Conservation (phyloP, 441 rosid genomes). For the Adansonia rubrostipa region DNA sequence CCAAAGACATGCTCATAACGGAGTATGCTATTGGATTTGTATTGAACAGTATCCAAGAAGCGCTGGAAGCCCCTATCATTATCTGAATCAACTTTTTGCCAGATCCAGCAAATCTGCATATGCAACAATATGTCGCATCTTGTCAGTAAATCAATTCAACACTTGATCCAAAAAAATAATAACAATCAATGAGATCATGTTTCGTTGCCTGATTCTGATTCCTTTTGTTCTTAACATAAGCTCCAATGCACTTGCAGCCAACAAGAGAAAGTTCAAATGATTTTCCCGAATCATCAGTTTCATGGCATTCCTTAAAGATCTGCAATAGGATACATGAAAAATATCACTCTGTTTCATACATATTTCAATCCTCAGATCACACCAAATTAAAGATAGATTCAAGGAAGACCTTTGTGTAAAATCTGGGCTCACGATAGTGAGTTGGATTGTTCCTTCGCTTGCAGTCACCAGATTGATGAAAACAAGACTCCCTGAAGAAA, state of each 20-base stretch:
- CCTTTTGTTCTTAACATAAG: slow-evolving; percentile 94
- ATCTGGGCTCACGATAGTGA: slow-evolving; percentile 96
- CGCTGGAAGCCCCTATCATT: slow-evolving; percentile 93
- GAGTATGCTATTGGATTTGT: slow-evolving; percentile 77
- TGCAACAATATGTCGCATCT: slow-evolving; percentile 7
- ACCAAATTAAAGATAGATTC: slow-evolving; percentile 18
- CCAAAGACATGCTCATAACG: slow-evolving; percentile 97
- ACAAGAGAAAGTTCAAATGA: slow-evolving; percentile 81
- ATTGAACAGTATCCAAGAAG: slow-evolving; percentile 93
- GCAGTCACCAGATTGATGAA: slow-evolving; percentile 92
- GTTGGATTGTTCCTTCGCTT: slow-evolving; percentile 85
- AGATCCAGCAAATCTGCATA: slow-evolving; percentile 93
- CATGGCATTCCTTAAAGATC: slow-evolving; percentile 82
- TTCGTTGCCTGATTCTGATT: slow-evolving; percentile 85
- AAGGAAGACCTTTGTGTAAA: slow-evolving; percentile 76
- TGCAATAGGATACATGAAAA: slow-evolving; percentile 34
- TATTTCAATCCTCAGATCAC: background rate
- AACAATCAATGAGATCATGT: background rate
- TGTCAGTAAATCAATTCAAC: slow-evolving; percentile 28
- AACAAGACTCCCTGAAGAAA: slow-evolving; percentile 96
- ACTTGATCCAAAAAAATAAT: background rate
- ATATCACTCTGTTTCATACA: background rate
- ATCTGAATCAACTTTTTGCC: slow-evolving; percentile 81
- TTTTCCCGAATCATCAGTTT: slow-evolving; percentile 60
- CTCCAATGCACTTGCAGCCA: slow-evolving; percentile 94